These are phyloP conservation scores for Pouteria campechiana DNA, from an alignment of 179 eudicot genomes.

Conservation along the genomic window DNA sequence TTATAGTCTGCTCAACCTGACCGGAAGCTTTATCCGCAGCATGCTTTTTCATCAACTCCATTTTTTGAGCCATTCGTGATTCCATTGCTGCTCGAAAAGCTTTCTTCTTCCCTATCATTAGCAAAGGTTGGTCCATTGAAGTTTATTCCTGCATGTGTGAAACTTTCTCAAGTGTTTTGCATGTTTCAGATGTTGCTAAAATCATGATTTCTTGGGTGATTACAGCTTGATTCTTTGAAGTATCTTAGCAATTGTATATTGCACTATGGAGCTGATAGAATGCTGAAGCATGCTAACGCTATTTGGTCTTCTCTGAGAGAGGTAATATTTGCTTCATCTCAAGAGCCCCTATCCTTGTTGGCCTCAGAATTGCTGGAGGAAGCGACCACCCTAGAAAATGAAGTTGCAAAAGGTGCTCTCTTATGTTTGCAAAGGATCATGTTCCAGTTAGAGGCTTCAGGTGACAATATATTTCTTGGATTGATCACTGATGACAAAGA, in stretches of 20 bases:
- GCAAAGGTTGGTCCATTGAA: constrained; percentile 55
- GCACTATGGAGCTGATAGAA: constrained; percentile 65
- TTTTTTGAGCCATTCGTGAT: constrained; percentile 76
- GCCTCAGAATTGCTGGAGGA: constrained; percentile 16
- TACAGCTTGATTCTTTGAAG: constrained; percentile 76
- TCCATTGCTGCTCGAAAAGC: constrained; percentile 85
- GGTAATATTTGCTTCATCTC: constrained; percentile 24
- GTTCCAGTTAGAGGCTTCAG: too few relatives aligned
- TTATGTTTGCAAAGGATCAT: constrained; percentile 54
- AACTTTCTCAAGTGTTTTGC: neutral
- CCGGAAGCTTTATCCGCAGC: too few relatives aligned
- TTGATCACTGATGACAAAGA: constrained; percentile 55
- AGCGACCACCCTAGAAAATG: constrained; percentile 42
- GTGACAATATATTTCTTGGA: constrained; percentile 29
- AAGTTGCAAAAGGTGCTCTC: constrained; percentile 58
- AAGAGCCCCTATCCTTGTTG: constrained; percentile 15
- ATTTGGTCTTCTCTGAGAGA: constrained; percentile 66
- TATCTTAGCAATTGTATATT: constrained; percentile 64
- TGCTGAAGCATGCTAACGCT: constrained; percentile 47
- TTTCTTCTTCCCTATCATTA: constrained; percentile 66
- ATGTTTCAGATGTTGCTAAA: neutral
- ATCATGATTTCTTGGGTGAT: constrained; percentile 3
- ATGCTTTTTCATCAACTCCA: constrained; percentile 75
- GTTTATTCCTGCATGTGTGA: constrained; percentile 9
- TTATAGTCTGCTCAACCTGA: too few relatives aligned